Conservation (phyloP, 1,284 basidiomycete species). For the Trametes sp. region DNA sequence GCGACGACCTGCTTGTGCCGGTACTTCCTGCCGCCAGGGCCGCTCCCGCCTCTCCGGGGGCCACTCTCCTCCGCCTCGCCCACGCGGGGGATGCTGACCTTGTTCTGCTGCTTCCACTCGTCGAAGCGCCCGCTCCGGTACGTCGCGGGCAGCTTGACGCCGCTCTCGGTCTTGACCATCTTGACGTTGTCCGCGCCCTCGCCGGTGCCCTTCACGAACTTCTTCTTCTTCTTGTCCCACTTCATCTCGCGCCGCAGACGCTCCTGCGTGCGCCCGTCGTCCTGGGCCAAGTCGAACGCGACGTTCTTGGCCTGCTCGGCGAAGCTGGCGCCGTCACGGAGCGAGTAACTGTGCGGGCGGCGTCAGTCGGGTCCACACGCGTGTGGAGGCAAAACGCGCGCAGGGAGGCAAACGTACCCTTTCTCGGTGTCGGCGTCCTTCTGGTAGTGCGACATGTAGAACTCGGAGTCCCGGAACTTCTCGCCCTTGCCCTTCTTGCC, state of each 20-base stretch:
- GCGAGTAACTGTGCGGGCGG: constrained; percentile 71
- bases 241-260: constrained; percentile 72
- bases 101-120: constrained; percentile 90
- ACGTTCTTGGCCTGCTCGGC: constrained; percentile 83
- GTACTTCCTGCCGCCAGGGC: constrained; percentile 62
- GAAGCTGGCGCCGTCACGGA: constrained; percentile 87
- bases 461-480: constrained; percentile 82
- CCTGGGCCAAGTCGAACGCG: constrained; percentile 86
- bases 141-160: constrained; percentile 89
- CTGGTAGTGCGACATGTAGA: constrained; percentile 93
- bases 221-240: constrained; percentile 99
- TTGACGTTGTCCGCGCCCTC: constrained; percentile 94
- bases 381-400: not conserved
- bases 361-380: constrained; percentile 7
- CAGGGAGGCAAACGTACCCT: constrained; percentile 63
- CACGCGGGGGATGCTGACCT: constrained; percentile 75
- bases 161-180: constrained; percentile 93
- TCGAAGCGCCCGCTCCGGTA: constrained; percentile 95
- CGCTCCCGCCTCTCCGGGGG: constrained; percentile 41
- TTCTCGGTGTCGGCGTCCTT: constrained; percentile 87
- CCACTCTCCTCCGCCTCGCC: constrained; percentile 78
- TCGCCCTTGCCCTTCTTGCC: constrained; percentile 53
- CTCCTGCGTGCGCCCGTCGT: constrained; percentile 71
- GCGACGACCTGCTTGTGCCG: constrained; percentile 68
- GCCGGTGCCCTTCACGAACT: constrained; percentile 88